Evolutionary conservation across 2,329 filamentous ascomycete species (phyloP).

Genomic region (Fusarium sp.): DNA sequence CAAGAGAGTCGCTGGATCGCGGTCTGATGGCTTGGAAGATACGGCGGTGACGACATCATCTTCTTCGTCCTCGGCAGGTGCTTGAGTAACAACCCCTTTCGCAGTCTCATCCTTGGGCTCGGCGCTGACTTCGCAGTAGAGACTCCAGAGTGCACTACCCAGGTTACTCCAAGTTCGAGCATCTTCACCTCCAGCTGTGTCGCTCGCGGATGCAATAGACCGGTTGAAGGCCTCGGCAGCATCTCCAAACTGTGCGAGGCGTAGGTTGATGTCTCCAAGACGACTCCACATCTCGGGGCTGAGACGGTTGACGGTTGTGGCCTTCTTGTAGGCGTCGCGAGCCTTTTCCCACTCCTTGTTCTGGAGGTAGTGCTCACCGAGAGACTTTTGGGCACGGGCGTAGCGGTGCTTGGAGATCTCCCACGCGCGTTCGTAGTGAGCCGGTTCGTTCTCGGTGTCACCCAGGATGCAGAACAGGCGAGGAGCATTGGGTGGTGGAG

Average conservation of each 20-base stretch:
- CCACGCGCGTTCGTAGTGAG: slow-evolving; percentile 89
- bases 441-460: slow-evolving; percentile 81
- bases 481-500: slow-evolving; percentile 84
- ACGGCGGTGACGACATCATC: slow-evolving; percentile 42
- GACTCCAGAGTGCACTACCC: slow-evolving; percentile 81
- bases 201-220: slow-evolving; percentile 74
- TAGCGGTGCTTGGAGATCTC: slow-evolving; percentile 83
- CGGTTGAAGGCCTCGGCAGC: slow-evolving; percentile 87
- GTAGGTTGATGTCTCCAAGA: slow-evolving; percentile 87
- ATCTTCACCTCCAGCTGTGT: slow-evolving; percentile 81
- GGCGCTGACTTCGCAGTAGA: slow-evolving; percentile 68
- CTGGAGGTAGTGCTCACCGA: slow-evolving; percentile 82
- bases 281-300: slow-evolving; percentile 90
- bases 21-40: slow-evolving; percentile 39
- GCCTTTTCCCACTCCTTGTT: slow-evolving; percentile 76
- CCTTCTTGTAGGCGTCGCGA: slow-evolving; percentile 80
- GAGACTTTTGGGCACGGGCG: slow-evolving; percentile 85
- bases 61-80: slow-evolving; percentile 44
- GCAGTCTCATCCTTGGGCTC: slow-evolving; percentile 47
- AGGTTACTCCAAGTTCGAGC: slow-evolving; percentile 96
- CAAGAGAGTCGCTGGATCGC: slow-evolving; percentile 71
- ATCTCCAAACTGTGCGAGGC: slow-evolving; percentile 79
- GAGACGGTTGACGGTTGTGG: slow-evolving; percentile 82
- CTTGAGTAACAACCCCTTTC: slow-evolving; percentile 32
- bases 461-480: slow-evolving; percentile 93